Base-by-base conservation (phyloP, 2,329 filamentous ascomycete species). In the Paecilomyces sp. region DNA sequence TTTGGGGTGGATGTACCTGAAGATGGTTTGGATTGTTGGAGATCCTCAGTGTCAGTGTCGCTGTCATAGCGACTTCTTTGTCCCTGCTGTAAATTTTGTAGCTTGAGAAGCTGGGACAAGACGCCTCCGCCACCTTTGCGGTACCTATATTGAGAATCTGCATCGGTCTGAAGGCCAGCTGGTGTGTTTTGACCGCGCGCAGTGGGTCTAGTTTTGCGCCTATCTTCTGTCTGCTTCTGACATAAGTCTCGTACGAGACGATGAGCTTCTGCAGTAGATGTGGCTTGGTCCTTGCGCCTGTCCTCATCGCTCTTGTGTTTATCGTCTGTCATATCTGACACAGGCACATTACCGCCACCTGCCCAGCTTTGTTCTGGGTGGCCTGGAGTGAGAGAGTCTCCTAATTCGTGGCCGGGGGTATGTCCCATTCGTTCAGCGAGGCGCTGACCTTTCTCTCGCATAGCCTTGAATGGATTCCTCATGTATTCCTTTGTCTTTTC, bases 81-180 rank as follows among this genome's bases (percentile, higher is more conserved):
- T 58, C 55, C 63, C 56, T 67, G 68, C 68, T 81, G 78, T 64
- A 80, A 77, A 57, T 84, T 81, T 65, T 91, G 88, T 2, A 92
- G 78, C 70, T 86, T 89, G 56, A 94, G 77, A 1, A 95, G 76
- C 1, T 87, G 88, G 0, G 87, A 85, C 1, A 95, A 76, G 53
- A 93, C 85, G 30, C 91, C 90, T 3, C 72, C 70, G 3, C 66
- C 67, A 2, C 70, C 70, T 15, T 59, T 64, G 2, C 69, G 69
- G n/a, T 64, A 64, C 13, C 67, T 65, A 24, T 61, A 54, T 3
- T 63, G 63, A 15, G 66, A 65, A n/a, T 65, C 63, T 18, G 22
- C 66, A 66, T 34, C 65, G 63, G 51, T 67, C 22, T 53, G 24
- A 9, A 25, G 24, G 3, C 51, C 51, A 56, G 2, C 65, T 62